phyloP scores from a whole-genome alignment of 805 yeast genomes.

The Metschnikowia similis region DNA sequence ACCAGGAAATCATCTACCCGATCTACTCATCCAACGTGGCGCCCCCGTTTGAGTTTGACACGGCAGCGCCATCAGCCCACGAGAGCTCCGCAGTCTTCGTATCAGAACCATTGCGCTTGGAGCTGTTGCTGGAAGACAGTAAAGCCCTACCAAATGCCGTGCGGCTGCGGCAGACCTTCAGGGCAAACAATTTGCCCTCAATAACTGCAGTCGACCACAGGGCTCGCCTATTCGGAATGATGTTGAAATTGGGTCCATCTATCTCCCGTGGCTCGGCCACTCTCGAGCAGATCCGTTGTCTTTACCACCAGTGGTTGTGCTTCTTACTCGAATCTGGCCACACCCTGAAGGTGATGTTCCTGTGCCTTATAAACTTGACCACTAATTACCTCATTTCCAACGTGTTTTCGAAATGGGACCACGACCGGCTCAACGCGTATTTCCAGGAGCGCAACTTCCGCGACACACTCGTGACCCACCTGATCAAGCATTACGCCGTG shows the following conservation, averaged over 20 bases:
- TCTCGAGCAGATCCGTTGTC: constrained; percentile 24
- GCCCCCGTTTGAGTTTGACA: neutral
- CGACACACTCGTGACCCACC: constrained; percentile 26
- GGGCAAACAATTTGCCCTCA: neutral
- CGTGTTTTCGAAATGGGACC: constrained; percentile 16
- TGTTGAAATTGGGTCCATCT: constrained; percentile 13
- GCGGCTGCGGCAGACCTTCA: neutral
- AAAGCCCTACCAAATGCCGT: constrained; percentile 11
- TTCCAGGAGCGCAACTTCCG: constrained; percentile 16
- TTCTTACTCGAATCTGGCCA: constrained; percentile 26
- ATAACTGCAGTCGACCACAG: constrained; percentile 2
- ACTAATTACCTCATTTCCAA: constrained; percentile 36
- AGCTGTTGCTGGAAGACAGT: neutral
- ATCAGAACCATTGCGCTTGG: neutral
- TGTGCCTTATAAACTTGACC: constrained; percentile 35
- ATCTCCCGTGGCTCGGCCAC: constrained; percentile 25
- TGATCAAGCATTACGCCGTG: constrained; percentile 33
- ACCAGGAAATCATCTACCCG: constrained; percentile 35
- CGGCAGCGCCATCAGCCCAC: neutral
- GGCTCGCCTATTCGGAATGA: neutral
- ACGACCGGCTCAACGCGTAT: constrained; percentile 7
- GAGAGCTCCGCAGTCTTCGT: neutral
- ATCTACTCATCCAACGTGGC: constrained; percentile 23
- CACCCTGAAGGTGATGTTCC: constrained; percentile 27
- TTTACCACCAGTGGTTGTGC: constrained; percentile 32